Conservation (phyloP, 202 grass and related monocot species). For the Setaria italica region DNA sequence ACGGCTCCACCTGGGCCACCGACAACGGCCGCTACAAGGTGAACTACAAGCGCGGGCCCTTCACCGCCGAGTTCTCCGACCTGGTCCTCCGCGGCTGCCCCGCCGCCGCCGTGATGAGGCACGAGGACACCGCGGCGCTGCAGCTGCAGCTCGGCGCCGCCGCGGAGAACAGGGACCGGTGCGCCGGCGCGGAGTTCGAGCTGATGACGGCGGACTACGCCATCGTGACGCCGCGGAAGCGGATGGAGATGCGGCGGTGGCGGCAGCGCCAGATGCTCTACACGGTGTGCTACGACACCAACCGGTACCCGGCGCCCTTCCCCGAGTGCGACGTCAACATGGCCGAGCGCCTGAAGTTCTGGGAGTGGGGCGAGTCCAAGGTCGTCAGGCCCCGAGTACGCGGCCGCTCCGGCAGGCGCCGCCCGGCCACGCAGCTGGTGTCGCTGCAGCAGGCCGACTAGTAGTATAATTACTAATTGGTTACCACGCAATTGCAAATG, state of each 20-base stretch:
- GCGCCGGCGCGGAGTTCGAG: too few relatives aligned
- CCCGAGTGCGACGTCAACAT: slow-evolving; percentile 70
- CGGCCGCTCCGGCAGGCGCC: background rate
- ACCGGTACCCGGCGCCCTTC: slow-evolving; percentile 60
- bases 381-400: slow-evolving; percentile 50
- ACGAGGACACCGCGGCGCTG: too few relatives aligned
- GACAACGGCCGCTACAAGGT: too few relatives aligned
- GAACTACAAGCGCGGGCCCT: too few relatives aligned
- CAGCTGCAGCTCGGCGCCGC: too few relatives aligned
- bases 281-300: slow-evolving; percentile 50
- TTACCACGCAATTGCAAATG: too few relatives aligned
- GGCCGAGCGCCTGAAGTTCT: slow-evolving; percentile 55
- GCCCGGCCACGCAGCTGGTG: background rate
- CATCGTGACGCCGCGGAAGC: background rate
- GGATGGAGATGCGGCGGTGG: slow-evolving; percentile 57
- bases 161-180: too few relatives aligned
- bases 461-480: too few relatives aligned
- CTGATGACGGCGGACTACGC: too few relatives aligned
- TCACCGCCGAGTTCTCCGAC: slow-evolving; percentile 25
- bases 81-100: slow-evolving; percentile 65
- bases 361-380: slow-evolving; percentile 74
- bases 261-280: slow-evolving; percentile 53
- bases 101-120: slow-evolving; percentile 12
- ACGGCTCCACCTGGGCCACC: too few relatives aligned
- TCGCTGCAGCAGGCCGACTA: slow-evolving; percentile 41